phyloP scores from a whole-genome alignment of 495 filamentous ascomycete species.

The Penicillium antarcticum region DNA sequence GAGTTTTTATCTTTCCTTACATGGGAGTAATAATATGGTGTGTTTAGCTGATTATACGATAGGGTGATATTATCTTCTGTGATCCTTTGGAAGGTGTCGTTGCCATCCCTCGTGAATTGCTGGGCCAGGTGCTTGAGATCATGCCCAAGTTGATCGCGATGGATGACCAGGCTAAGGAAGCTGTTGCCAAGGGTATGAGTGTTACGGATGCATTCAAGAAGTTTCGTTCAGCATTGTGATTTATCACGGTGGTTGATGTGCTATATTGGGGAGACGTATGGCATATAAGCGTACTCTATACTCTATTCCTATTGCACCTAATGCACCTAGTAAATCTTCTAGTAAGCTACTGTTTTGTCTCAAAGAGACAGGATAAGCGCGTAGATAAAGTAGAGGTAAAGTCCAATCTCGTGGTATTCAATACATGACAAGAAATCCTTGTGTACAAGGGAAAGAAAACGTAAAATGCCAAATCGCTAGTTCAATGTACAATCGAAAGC shows the following conservation, averaged over 20 bases:
- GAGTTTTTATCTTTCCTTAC: constrained; percentile 13
- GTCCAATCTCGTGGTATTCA: constrained; percentile 26
- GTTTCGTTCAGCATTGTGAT: constrained; percentile 17
- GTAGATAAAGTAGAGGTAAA: constrained; percentile 11
- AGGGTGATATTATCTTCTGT: constrained; percentile 63
- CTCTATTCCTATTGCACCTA: too few relatives aligned
- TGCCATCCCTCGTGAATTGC: constrained; percentile 51
- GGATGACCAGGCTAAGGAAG: constrained; percentile 58
- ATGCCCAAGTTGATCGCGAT: constrained; percentile 55
- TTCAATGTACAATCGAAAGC: constrained; percentile 23
- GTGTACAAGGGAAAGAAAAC: constrained; percentile 11
- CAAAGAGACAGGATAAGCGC: not conserved
- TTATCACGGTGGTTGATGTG: too few relatives aligned
- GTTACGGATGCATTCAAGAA: constrained; percentile 57
- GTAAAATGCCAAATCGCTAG: constrained; percentile 27
- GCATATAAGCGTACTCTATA: not conserved
- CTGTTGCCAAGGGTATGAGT: constrained; percentile 53
- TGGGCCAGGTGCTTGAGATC: constrained; percentile 48
- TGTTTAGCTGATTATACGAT: not conserved
- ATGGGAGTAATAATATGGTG: not conserved
- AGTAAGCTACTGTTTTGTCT: not conserved
- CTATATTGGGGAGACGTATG: too few relatives aligned
- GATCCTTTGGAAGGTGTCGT: constrained; percentile 62
- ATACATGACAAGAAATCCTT: constrained; percentile 22
- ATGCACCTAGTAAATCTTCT: too few relatives aligned